Evolutionary conservation across 106 monocot species (phyloP).

Genomic region (Dactylorhiza incarnata): DNA sequence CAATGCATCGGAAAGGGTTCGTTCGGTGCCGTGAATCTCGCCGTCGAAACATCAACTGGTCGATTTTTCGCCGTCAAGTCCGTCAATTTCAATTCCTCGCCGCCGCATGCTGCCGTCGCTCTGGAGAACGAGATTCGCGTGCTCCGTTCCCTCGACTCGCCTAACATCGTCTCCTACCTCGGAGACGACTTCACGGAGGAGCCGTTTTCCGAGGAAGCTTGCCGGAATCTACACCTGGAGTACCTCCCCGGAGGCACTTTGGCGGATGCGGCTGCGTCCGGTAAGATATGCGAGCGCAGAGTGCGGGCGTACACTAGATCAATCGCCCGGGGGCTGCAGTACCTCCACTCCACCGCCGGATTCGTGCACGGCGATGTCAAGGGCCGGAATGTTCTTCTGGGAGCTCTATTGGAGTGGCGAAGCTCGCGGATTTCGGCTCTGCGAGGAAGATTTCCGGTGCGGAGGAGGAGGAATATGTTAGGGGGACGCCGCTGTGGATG

Average conservation of each 20-base stretch:
- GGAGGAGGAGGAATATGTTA: neutral
- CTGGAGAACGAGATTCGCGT: conserved; percentile 33
- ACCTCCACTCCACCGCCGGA: conserved; percentile 20
- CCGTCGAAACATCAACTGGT: conserved; percentile 17
- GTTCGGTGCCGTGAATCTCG: conserved; percentile 54
- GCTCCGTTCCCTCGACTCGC: conserved; percentile 12
- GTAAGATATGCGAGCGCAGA: conserved; percentile 8
- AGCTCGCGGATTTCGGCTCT: conserved; percentile 26
- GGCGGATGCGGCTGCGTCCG: conserved; percentile 12
- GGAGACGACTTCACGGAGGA: conserved; percentile 20
- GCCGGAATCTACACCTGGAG: conserved; percentile 32
- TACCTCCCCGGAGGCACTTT: conserved; percentile 29
- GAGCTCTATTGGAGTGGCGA: neutral
- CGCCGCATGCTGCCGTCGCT: neutral
- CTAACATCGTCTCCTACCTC: conserved; percentile 27
- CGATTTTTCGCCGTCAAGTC: conserved; percentile 49
- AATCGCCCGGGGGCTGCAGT: conserved; percentile 13
- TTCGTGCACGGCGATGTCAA: conserved; percentile 32
- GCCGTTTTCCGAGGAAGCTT: neutral
- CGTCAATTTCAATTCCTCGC: neutral
- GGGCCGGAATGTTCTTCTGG: conserved; percentile 22
- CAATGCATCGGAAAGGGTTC: conserved; percentile 43
- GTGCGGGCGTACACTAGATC: conserved; percentile 15
- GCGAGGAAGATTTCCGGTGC: conserved; percentile 6
- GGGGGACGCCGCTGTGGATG: conserved; percentile 57